Evolutionary conservation across 257 asterid species (phyloP).

Genomic region (Rubia yunnanensis): DNA sequence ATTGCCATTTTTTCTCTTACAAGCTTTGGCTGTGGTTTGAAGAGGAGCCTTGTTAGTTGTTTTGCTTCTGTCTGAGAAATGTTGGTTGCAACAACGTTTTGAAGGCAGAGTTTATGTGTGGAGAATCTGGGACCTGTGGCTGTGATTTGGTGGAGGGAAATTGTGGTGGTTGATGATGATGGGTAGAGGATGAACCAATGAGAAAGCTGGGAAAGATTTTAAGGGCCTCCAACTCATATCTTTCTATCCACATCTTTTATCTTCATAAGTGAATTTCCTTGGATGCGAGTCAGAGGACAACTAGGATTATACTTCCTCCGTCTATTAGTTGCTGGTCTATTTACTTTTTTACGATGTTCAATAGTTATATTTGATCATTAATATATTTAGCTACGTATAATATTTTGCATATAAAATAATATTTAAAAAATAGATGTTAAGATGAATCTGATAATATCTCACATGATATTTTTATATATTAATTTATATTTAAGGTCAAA

Average conservation of each 20-base stretch:
- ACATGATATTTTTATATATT: no score
- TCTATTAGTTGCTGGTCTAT: no score
- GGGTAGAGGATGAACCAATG: conserved; percentile 34
- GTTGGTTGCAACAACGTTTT: conserved; percentile 2
- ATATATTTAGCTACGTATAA: no score
- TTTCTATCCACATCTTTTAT: conserved; percentile 38
- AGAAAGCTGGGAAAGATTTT: conserved; percentile 33
- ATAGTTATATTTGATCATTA: no score
- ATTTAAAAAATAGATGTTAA: no score
- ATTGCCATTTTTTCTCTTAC: conserved; percentile 30
- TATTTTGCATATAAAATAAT: no score
- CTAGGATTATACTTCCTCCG: neutral
- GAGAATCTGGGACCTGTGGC: conserved; percentile 23
- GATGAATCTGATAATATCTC: no score
- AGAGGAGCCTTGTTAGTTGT: neutral
- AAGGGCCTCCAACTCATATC: conserved; percentile 42
- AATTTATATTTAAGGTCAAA: no score
- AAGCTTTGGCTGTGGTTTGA: neutral
- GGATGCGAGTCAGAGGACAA: neutral
- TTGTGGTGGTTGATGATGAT: conserved; percentile 39
- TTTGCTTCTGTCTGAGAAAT: neutral
- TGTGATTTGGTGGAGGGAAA: conserved; percentile 23
- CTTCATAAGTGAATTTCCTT: neutral
- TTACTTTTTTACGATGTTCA: no score
- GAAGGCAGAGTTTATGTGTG: conserved; percentile 13